A percentile compares a stretch with the other conserved stretches of the same genome.
Conservation (phyloP, 305 asterid genomes). For the Plantago coronopus region DNA sequence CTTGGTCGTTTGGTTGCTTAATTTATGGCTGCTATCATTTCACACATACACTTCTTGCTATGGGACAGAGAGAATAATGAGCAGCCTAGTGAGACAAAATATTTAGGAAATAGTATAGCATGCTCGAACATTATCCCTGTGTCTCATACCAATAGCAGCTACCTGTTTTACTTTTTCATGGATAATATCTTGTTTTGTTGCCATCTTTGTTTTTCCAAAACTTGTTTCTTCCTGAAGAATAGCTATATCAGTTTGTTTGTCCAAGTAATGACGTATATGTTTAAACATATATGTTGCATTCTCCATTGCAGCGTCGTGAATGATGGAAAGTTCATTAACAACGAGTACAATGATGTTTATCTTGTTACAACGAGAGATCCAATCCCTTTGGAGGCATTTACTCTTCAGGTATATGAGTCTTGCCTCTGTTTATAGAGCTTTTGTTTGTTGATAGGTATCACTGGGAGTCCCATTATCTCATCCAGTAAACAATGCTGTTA, state of each 20-base stretch:
- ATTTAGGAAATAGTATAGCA: too few relatives aligned
- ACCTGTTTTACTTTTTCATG: neutral
- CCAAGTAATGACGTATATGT: neutral
- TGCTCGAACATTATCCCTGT: too few relatives aligned
- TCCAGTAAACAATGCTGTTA: too few relatives aligned
- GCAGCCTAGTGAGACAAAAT: too few relatives aligned
- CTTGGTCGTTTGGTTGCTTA: too few relatives aligned
- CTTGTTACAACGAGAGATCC: slow-evolving; percentile 84
- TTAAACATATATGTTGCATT: slow-evolving; percentile 1
- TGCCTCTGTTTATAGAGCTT: too few relatives aligned
- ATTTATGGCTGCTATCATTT: neutral
- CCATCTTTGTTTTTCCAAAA: neutral
- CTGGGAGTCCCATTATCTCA: too few relatives aligned
- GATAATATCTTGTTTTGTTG: neutral
- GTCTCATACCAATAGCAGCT: neutral
- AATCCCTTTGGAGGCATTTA: slow-evolving; percentile 92
- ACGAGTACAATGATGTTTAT: slow-evolving; percentile 85
- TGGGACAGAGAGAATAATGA: too few relatives aligned
- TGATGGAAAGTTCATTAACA: slow-evolving; percentile 74
- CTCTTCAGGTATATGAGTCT: slow-evolving; percentile 68
- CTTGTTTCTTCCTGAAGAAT: neutral
- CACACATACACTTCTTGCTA: neutral
- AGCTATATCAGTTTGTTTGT: neutral
- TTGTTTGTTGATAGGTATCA: too few relatives aligned
- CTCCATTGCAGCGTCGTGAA: slow-evolving; percentile 65